phyloP scores from a whole-genome alignment of 2,329 filamentous ascomycete genomes.

The Ceratocystis albifundus region DNA sequence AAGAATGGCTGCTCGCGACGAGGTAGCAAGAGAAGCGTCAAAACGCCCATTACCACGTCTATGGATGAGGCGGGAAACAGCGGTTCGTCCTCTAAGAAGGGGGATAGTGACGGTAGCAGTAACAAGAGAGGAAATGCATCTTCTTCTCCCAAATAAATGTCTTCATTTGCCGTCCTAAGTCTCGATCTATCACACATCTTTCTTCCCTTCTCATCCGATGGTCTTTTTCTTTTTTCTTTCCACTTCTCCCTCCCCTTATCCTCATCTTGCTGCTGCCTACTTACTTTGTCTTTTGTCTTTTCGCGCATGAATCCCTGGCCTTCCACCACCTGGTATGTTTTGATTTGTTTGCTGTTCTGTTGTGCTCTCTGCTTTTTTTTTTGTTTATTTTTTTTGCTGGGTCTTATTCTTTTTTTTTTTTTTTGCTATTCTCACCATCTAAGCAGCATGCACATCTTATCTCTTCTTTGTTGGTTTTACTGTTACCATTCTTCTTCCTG shows the following conservation, averaged over 20 bases:
- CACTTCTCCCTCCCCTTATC: background rate
- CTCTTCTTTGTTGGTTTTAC: background rate
- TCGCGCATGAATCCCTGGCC: background rate
- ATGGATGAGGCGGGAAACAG: background rate
- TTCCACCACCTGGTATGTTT: background rate
- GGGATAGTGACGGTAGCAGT: background rate
- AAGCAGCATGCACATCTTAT: background rate
- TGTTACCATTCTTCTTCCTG: background rate
- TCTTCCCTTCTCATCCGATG: background rate
- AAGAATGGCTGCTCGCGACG: conserved; percentile 4
- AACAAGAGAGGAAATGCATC: background rate
- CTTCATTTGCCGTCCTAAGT: background rate
- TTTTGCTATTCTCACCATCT: background rate
- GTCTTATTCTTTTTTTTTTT: background rate
- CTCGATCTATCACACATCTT: background rate
- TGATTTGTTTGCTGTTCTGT: background rate
- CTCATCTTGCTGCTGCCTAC: background rate
- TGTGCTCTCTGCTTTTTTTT: background rate
- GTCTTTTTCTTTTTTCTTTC: background rate
- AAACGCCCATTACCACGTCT: background rate
- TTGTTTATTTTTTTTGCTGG: background rate
- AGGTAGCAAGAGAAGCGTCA: conserved; percentile 8
- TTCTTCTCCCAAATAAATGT: background rate
- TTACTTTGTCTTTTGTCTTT: too few species aligned
- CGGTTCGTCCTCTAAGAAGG: background rate